Percentiles rank a stretch among this genome's conserved stretches.
phyloP scores from a whole-genome alignment of 345 rosid genomes.

The Clausena lansium region DNA sequence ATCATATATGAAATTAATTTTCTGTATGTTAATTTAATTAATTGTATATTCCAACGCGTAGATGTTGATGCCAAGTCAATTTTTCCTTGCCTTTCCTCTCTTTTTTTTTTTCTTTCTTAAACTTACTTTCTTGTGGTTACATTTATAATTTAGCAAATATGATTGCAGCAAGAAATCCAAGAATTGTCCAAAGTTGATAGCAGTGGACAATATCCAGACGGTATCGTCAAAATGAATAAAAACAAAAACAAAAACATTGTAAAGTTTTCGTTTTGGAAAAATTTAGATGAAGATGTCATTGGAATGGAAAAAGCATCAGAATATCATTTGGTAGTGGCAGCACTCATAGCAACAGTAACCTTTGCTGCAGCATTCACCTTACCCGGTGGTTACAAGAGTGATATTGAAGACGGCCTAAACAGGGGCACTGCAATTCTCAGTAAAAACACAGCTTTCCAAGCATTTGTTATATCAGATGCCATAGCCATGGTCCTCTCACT shows the following conservation, averaged over 20 bases:
- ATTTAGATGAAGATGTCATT: background rate
- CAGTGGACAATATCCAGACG: background rate
- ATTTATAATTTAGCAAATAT: too few species aligned
- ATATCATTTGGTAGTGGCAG: background rate
- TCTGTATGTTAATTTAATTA: too few species aligned
- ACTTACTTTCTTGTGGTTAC: too few species aligned
- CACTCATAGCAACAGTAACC: background rate
- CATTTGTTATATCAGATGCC: background rate
- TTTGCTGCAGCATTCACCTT: background rate
- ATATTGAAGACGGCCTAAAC: background rate
- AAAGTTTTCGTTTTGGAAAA: too few species aligned
- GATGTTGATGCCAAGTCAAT: too few species aligned
- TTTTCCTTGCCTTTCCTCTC: too few species aligned
- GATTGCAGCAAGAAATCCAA: too few species aligned
- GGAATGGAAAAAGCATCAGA: background rate
- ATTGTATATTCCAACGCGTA: too few species aligned
- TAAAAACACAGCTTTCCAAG: background rate
- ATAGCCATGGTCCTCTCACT: background rate
- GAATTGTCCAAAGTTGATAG: too few species aligned
- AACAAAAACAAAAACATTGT: background rate
- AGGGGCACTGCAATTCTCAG: conserved; percentile 1
- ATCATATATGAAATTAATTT: too few species aligned
- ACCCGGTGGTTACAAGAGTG: background rate
- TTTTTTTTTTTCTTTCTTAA: too few species aligned
- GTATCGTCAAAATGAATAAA: background rate